Evolutionary conservation across 129 eudicot genomes (phyloP).

Genomic region (Artemisia tridentata): DNA sequence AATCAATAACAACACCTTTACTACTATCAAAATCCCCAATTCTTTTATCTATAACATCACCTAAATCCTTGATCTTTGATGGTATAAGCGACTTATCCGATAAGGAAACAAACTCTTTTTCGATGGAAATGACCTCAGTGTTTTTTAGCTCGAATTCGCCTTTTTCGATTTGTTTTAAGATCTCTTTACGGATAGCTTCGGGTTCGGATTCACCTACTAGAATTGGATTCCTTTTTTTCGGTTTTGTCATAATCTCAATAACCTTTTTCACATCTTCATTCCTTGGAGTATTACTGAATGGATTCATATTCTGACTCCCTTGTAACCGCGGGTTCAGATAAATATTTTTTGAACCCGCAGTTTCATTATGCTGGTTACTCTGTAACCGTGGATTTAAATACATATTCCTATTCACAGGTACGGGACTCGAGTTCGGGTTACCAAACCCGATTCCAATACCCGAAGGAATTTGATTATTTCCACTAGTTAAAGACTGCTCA

Average conservation of each 20-base stretch:
- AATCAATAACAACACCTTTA: conserved; percentile 51
- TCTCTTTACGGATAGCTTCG: conserved; percentile 60
- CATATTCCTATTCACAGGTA: conserved; percentile 33
- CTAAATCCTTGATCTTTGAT: conserved; percentile 54
- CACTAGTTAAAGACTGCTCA: conserved; percentile 58
- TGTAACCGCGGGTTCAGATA: conserved; percentile 65
- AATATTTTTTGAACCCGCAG: conserved; percentile 25
- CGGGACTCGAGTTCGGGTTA: conserved; percentile 14
- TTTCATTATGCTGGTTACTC: conserved; percentile 15
- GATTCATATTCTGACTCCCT: conserved; percentile 22
- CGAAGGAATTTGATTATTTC: conserved; percentile 18
- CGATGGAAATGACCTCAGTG: conserved; percentile 50
- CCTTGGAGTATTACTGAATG: conserved; percentile 29
- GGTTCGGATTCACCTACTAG: conserved; percentile 82
- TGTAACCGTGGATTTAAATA: conserved; percentile 41
- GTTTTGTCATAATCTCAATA: conserved; percentile 61
- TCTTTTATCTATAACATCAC: conserved; percentile 38
- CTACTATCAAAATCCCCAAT: conserved; percentile 30
- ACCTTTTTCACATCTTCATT: conserved; percentile 69
- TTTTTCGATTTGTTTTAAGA: conserved; percentile 52
- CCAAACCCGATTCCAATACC: conserved; percentile 47
- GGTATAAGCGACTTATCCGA: conserved; percentile 36
- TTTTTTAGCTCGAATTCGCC: conserved; percentile 51
- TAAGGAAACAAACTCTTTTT: conserved; percentile 37
- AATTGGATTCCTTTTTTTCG: conserved; percentile 71